These are phyloP conservation scores for Daphne laureola DNA, from an alignment of 441 rosid species.

Conservation along the genomic window DNA sequence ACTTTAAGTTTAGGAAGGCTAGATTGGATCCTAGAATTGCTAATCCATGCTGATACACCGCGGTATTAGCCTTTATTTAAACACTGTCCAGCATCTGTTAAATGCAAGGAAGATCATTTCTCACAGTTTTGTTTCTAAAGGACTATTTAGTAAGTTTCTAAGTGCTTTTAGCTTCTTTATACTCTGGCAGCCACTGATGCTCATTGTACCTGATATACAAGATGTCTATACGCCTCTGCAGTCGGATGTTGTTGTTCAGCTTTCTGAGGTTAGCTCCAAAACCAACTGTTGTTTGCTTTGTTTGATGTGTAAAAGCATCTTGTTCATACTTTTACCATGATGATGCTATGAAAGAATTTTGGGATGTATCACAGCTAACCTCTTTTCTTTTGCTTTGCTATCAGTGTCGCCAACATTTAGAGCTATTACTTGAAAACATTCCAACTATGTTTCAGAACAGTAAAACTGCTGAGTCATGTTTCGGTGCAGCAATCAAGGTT, in stretches of 20 bases:
- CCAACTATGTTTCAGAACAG: slow-evolving; percentile 86
- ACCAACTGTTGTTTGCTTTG: neutral
- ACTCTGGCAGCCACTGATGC: slow-evolving; percentile 76
- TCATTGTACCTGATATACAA: slow-evolving; percentile 75
- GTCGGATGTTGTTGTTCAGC: slow-evolving; percentile 74
- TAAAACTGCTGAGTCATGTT: slow-evolving; percentile 89
- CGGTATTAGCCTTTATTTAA: too few species aligned
- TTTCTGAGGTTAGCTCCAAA: slow-evolving; percentile 62
- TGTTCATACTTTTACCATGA: neutral
- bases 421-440: slow-evolving; percentile 88
- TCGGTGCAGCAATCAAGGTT: slow-evolving; percentile 97
- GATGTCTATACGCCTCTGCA: slow-evolving; percentile 85
- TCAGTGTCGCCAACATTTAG: slow-evolving; percentile 95
- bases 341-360: slow-evolving; percentile 8
- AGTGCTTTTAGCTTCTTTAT: slow-evolving; percentile 18
- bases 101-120: neutral
- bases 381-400: slow-evolving; percentile 16
- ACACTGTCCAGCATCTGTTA: too few species aligned
- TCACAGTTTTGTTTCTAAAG: neutral
- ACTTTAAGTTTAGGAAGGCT: too few species aligned
- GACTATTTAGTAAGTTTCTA: slow-evolving; percentile 4
- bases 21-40: too few species aligned
- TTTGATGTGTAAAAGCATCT: slow-evolving; percentile 5
- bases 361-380: slow-evolving; percentile 4
- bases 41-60: too few species aligned